Base-by-base conservation (phyloP, 2,329 filamentous ascomycete species). In the Claviceps humidiphila region DNA sequence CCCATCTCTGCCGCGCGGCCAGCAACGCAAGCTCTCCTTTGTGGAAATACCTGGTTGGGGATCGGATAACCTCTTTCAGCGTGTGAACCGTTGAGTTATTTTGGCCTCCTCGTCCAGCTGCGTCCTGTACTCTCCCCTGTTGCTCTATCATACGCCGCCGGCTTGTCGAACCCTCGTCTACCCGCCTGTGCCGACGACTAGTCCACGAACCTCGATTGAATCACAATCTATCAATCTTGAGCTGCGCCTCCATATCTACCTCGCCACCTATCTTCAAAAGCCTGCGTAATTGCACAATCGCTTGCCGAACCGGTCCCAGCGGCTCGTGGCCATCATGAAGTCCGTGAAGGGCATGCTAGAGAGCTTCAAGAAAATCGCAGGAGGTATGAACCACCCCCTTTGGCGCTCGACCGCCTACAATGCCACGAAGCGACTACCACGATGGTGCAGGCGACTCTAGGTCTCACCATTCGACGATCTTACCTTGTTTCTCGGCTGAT, bases 331-430 rank as follows among this genome's bases (percentile, higher is more conserved):
- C 53, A 47, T 17, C 51, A 72, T 71, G 68, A 71, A 69, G 59
- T 65, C 65, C 57, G 73, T 73, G 71, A 79, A 76, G 67, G 70
- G 73, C 40, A 69, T 80, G 72, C 69, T 80, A 45, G 75, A 74
- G 57, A 76, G 68, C 68, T 73, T 80, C 64, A 76, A 70, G 61
- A 74, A 71, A 63, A 72, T 70, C 60, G 70, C 70, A 38, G 68
- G 64, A 34, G 51, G 63, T 61, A 60, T 44, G 60, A 47, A 16
- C 17, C 41, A 8, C 40, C 38, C 8, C 39, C 14, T 20, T 11
- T 4, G 20, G 6, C n/a, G 8, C 14, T 13, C 8, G 3, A 17
- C 5, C 26, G 20, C 39, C 39, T 17, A 8, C 39, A 8, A n/a
- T 17, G 20, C 16, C 5, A 26, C 24, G n/a, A 5, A 5, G 17